Conservation (phyloP, 139 green algal genomes). For the Astrephomene gubernaculifera region DNA sequence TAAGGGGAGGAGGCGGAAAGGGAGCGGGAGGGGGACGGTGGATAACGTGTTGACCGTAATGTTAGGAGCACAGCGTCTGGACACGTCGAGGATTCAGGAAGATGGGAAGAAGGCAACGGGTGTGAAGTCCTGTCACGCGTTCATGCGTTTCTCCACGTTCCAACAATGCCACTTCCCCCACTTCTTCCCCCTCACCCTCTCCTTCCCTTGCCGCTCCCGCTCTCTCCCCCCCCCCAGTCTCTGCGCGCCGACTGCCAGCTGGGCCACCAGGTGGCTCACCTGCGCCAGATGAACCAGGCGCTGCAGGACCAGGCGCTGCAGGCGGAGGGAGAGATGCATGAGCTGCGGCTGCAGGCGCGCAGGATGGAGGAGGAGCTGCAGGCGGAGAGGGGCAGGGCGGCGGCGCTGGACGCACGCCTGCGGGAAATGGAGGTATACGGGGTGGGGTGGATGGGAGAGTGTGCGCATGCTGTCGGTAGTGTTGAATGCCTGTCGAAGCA, state of each 20-base stretch:
- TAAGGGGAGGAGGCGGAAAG: background rate
- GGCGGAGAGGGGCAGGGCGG: background rate
- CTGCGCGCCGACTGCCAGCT: constrained; percentile 12
- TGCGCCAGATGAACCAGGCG: constrained; percentile 3
- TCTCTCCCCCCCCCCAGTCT: background rate
- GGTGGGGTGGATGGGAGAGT: background rate
- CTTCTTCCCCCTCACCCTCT: background rate
- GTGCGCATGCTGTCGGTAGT: too few relatives aligned
- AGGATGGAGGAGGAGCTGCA: constrained; percentile 23
- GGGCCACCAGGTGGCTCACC: background rate
- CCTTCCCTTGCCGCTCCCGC: background rate
- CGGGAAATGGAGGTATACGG: constrained; percentile 14
- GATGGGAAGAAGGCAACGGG: too few relatives aligned
- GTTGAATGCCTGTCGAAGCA: too few relatives aligned
- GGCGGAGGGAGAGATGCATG: background rate
- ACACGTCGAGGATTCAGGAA: too few relatives aligned
- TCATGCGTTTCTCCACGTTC: too few relatives aligned
- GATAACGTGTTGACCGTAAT: background rate
- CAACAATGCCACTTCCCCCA: too few relatives aligned
- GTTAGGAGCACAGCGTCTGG: background rate
- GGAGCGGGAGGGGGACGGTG: background rate
- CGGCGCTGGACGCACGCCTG: background rate
- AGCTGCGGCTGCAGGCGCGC: constrained; percentile 3
- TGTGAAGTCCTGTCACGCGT: too few relatives aligned
- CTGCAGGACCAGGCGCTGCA: constrained; percentile 30